Conservation (phyloP, 148 eudicot species). For the Chenopodium suecicum region DNA sequence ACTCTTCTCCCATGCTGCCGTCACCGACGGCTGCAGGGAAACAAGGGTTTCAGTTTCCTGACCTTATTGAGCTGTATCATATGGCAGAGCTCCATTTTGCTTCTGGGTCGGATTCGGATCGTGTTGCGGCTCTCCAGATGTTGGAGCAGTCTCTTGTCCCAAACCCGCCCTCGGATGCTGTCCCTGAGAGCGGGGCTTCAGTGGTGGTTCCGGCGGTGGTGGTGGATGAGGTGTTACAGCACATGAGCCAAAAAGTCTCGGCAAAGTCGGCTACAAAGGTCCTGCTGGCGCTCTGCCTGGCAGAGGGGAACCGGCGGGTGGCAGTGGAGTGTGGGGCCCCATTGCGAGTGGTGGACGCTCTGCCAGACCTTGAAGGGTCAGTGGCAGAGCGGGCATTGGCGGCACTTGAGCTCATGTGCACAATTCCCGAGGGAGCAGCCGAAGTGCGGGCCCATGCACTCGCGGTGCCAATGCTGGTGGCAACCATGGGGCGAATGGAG, state of each 20-base stretch:
- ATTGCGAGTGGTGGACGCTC: slow-evolving; percentile 69
- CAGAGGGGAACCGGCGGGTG: slow-evolving; percentile 60
- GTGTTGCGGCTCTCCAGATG: slow-evolving; percentile 52
- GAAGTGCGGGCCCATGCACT: slow-evolving; percentile 80
- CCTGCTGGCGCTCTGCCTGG: slow-evolving; percentile 64
- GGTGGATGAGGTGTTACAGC: slow-evolving; percentile 49
- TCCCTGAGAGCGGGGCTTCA: slow-evolving; percentile 26
- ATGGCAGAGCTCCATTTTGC: slow-evolving; percentile 66
- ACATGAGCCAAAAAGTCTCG: slow-evolving; percentile 33
- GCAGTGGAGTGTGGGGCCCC: slow-evolving; percentile 78
- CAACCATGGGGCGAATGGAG: slow-evolving; percentile 73
- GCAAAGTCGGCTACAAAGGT: slow-evolving; percentile 72
- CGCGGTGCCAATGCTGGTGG: slow-evolving; percentile 87
- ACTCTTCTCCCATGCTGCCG: slow-evolving; percentile 21
- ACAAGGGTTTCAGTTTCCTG: slow-evolving; percentile 19
- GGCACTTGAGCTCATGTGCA: slow-evolving; percentile 76
- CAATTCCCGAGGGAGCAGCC: slow-evolving; percentile 68
- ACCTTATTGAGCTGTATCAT: slow-evolving; percentile 54
- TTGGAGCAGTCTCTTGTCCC: slow-evolving; percentile 68
- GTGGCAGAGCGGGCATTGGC: slow-evolving; percentile 79
- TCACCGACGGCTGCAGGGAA: neutral
- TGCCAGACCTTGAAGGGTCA: slow-evolving; percentile 63
- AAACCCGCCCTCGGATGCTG: slow-evolving; percentile 38
- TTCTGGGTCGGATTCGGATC: slow-evolving; percentile 48
- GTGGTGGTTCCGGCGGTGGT: slow-evolving; percentile 53